Percentiles rank a stretch among this genome's conserved stretches.
phyloP scores from a whole-genome alignment of 305 asterid genomes.

The Fraxinus greggii region DNA sequence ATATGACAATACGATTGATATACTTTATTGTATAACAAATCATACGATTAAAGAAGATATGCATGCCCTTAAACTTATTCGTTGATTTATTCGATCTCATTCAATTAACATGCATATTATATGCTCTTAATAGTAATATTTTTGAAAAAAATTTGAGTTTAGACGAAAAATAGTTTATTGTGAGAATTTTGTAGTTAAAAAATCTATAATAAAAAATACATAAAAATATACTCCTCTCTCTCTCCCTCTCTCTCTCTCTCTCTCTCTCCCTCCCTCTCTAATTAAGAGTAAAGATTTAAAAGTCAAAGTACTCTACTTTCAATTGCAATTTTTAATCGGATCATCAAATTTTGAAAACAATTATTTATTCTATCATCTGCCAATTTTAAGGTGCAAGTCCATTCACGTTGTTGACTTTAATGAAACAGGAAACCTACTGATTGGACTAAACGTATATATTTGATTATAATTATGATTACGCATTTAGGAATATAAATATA shows the following conservation, averaged over 20 bases:
- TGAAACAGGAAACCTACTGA: conserved; percentile 42
- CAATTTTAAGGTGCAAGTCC: conserved; percentile 26
- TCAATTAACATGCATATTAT: background rate
- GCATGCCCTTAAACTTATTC: background rate
- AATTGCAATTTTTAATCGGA: background rate
- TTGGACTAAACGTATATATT: conserved; percentile 11
- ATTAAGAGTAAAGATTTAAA: background rate
- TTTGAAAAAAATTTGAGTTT: too few relatives aligned
- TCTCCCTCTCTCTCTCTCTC: too few relatives aligned
- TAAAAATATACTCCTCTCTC: too few relatives aligned
- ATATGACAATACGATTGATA: background rate
- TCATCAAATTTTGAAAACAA: conserved; percentile 6
- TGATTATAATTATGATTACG: background rate
- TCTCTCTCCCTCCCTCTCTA: too few relatives aligned
- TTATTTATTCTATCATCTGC: background rate
- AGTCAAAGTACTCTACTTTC: conserved; percentile 5
- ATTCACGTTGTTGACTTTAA: conserved; percentile 37
- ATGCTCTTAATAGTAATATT: background rate
- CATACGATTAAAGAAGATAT: background rate
- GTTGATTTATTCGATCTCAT: background rate
- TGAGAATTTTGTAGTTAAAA: background rate
- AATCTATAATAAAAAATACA: background rate
- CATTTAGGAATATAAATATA: background rate
- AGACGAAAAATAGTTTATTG: too few relatives aligned
- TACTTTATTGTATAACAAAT: background rate